Percentiles rank a stretch among this genome's conserved stretches.
These are phyloP conservation scores for Glutinoglossum americanum DNA, from an alignment of 495 filamentous ascomycete genomes.

Conservation along the genomic window DNA sequence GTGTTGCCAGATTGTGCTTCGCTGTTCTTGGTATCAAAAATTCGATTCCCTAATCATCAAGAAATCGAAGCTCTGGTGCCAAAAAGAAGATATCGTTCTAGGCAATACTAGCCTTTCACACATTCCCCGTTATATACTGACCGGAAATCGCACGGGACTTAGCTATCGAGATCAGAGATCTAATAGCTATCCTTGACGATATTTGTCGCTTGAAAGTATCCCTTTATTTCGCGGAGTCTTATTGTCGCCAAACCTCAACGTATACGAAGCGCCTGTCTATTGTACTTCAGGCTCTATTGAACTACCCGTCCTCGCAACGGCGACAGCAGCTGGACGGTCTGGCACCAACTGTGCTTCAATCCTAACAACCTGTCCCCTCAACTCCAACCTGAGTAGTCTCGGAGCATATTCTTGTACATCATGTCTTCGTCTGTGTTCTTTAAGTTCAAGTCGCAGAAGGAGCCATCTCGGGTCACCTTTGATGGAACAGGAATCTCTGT, in stretches of 20 bases:
- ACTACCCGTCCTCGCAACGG: background rate
- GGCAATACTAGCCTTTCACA: background rate
- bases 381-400: background rate
- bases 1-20: slow-evolving; percentile 1
- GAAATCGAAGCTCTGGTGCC: slow-evolving; percentile 1
- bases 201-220: background rate
- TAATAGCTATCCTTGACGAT: background rate
- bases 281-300: background rate
- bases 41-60: slow-evolving; percentile 3
- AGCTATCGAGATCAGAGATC: background rate
- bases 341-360: background rate
- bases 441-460: slow-evolving; percentile 99
- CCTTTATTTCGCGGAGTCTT: background rate
- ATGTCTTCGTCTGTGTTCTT: slow-evolving; percentile 99
- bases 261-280: background rate
- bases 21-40: slow-evolving; percentile 2
- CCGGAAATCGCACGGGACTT: background rate
- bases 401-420: slow-evolving; percentile 2
- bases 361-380: background rate
- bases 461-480: slow-evolving; percentile 82
- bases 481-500: slow-evolving; percentile 97
- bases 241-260: background rate
- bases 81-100: slow-evolving; percentile 1
- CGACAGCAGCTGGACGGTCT: background rate
- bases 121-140: background rate